Evolutionary conservation across 2,329 filamentous ascomycete genomes (phyloP).

Genomic region (Colletotrichum chrysophilum): DNA sequence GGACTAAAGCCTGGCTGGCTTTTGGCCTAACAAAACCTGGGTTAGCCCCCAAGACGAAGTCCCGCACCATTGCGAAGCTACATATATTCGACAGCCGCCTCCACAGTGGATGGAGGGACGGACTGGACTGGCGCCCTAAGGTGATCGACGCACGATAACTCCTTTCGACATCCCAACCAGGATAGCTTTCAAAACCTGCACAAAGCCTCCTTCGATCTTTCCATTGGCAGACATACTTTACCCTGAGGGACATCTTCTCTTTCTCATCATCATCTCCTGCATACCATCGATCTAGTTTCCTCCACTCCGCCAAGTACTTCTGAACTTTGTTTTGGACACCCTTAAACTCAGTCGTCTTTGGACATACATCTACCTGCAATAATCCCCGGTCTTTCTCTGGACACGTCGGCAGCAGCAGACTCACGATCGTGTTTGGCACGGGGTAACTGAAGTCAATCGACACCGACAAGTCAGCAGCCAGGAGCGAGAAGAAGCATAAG

Average conservation of each 20-base stretch:
- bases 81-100: conserved; percentile 23
- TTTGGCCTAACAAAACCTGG: conserved; percentile 33
- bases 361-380: neutral
- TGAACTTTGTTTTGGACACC: neutral
- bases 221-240: neutral
- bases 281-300: neutral
- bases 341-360: neutral
- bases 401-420: neutral
- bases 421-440: neutral
- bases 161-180: conserved; percentile 19
- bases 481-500: neutral
- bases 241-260: neutral
- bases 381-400: neutral
- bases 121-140: conserved; percentile 15
- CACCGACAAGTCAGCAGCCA: neutral
- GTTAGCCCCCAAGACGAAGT: conserved; percentile 25
- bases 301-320: neutral
- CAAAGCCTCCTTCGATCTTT: conserved; percentile 18
- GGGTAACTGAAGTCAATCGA: neutral
- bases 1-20: conserved; percentile 37
- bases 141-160: conserved; percentile 22
- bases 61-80: conserved; percentile 22
- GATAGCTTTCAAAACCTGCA: conserved; percentile 17
- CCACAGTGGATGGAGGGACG: conserved; percentile 9
- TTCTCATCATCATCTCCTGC: neutral